These are phyloP conservation scores for Gnomoniopsis sp. DNA, from an alignment of 2,329 filamentous ascomycete genomes.

Conservation along the genomic window DNA sequence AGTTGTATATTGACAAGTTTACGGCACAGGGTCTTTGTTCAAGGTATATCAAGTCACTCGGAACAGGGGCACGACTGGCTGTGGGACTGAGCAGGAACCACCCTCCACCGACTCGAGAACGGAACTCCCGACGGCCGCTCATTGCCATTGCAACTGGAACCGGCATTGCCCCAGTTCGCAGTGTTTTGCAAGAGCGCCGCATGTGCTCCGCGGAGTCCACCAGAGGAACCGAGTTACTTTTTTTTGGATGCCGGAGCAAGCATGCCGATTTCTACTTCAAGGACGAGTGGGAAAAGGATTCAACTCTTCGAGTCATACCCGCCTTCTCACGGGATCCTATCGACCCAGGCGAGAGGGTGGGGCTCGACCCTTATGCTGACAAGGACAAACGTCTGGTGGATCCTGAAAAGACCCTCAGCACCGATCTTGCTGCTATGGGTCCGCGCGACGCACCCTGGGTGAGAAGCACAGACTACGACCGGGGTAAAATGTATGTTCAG, in stretches of 20 bases:
- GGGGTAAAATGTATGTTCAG: constrained; percentile 54
- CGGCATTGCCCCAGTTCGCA: constrained; percentile 79
- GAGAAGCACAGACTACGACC: constrained; percentile 16
- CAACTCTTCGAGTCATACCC: constrained; percentile 33
- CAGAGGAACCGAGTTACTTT: constrained; percentile 54
- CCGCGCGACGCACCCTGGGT: constrained; percentile 16
- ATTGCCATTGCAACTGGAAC: constrained; percentile 83
- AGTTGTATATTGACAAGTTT: neutral
- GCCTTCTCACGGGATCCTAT: constrained; percentile 47
- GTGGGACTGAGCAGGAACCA: constrained; percentile 56
- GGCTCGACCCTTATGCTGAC: constrained; percentile 7
- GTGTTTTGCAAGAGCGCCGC: constrained; percentile 73
- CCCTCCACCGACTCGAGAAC: constrained; percentile 40
- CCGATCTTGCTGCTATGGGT: neutral
- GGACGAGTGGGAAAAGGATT: constrained; percentile 62
- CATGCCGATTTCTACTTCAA: constrained; percentile 77
- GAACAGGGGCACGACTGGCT: constrained; percentile 52
- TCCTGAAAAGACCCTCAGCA: neutral
- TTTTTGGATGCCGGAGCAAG: constrained; percentile 81
- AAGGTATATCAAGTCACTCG: constrained; percentile 71
- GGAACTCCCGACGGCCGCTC: constrained; percentile 49
- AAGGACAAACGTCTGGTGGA: neutral
- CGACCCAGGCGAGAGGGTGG: neutral
- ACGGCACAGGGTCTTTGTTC: constrained; percentile 70
- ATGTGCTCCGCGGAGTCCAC: constrained; percentile 22